phyloP scores from a whole-genome alignment of 2,329 filamentous ascomycete species.

The Emmonsia crescens region DNA sequence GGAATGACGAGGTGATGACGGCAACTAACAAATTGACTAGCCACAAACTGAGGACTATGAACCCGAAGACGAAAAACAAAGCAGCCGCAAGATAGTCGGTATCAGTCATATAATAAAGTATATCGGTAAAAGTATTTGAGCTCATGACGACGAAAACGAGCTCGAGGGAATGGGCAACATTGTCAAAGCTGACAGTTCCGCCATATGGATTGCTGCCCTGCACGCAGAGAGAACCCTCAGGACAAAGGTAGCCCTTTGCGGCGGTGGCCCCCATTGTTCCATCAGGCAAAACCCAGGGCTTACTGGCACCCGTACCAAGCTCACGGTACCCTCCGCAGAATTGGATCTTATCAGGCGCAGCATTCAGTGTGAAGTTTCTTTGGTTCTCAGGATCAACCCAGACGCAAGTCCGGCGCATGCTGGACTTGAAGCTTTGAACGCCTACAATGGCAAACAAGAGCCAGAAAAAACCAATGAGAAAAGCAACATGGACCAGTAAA shows the following conservation, averaged over 20 bases:
- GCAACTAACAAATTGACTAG: constrained; percentile 89
- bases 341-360: constrained; percentile 51
- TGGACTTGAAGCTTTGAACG: constrained; percentile 89
- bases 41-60: constrained; percentile 93
- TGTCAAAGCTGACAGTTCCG: constrained; percentile 85
- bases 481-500: constrained; percentile 80
- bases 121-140: constrained; percentile 88
- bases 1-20: constrained; percentile 96
- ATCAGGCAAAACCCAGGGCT: constrained; percentile 58
- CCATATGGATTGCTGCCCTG: constrained; percentile 70
- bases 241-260: constrained; percentile 79
- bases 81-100: constrained; percentile 83
- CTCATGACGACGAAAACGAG: constrained; percentile 98
- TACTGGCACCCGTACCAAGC: constrained; percentile 43
- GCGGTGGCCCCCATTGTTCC: constrained; percentile 41
- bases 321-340: constrained; percentile 81
- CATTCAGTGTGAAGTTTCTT: constrained; percentile 32
- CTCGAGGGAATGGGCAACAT: constrained; percentile 83
- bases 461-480: constrained; percentile 96
- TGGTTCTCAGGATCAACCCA: constrained; percentile 54
- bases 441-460: constrained; percentile 92
- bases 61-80: constrained; percentile 59
- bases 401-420: constrained; percentile 63
- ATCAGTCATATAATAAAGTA: constrained; percentile 87
- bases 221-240: constrained; percentile 69